A percentile compares a stretch with the other conserved stretches of the same genome.
These are phyloP conservation scores for Phascolomyces articulosus DNA, from an alignment of 371 early-diverging fungal species.

Conservation along the genomic window DNA sequence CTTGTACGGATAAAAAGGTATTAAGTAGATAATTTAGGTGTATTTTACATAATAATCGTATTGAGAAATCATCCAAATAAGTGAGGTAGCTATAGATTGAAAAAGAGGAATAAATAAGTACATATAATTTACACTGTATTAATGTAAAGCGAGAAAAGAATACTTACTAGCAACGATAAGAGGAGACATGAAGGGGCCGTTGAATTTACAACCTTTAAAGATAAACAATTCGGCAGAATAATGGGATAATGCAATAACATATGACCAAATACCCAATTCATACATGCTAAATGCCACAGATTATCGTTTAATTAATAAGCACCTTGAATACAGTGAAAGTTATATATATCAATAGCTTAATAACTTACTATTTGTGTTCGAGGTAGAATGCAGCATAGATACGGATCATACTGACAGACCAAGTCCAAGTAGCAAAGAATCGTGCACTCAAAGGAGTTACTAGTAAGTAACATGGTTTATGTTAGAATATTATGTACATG, in stretches of 20 bases:
- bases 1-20: no score
- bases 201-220: constrained; percentile 71
- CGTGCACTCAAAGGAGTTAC: constrained; percentile 74
- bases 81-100: constrained; percentile 31
- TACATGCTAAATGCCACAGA: constrained; percentile 58
- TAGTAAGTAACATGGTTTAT: constrained; percentile 16
- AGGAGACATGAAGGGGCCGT: constrained; percentile 67
- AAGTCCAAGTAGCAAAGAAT: constrained; percentile 83
- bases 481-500: neutral
- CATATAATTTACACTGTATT: neutral
- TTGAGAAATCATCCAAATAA: constrained; percentile 44
- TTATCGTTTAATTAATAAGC: no score
- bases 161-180: constrained; percentile 70
- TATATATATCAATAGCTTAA: neutral
- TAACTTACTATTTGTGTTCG: constrained; percentile 65
- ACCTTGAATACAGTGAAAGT: no score
- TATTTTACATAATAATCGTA: constrained; percentile 47
- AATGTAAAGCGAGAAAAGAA: neutral
- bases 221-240: constrained; percentile 73
- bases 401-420: constrained; percentile 74
- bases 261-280: constrained; percentile 73
- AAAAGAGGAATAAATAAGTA: constrained; percentile 1
- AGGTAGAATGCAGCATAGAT: constrained; percentile 80
- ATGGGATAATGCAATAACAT: constrained; percentile 69
- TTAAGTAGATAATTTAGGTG: neutral